Evolutionary conservation across 202 grass and related monocot species (phyloP).

Genomic region (Hordeum pubiflorum): DNA sequence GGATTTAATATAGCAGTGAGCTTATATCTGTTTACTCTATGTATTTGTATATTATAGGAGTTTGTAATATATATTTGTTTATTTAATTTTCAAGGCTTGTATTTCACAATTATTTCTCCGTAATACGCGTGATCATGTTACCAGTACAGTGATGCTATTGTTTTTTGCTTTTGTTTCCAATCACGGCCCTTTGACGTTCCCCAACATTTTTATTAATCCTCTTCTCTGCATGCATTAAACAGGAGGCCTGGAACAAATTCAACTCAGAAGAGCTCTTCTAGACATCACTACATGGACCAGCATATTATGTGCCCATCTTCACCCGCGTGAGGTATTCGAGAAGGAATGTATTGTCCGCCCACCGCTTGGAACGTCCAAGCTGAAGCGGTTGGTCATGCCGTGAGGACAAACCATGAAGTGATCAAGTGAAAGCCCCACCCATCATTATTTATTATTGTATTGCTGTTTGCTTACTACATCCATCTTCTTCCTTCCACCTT

Average conservation of each 20-base stretch:
- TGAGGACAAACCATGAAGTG: background rate
- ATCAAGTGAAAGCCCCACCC: slow-evolving; percentile 15
- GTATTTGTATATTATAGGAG: background rate
- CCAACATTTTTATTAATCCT: background rate
- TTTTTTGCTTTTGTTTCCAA: background rate
- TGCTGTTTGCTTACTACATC: background rate
- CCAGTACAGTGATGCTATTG: background rate
- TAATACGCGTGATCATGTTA: slow-evolving; percentile 8
- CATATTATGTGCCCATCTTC: background rate
- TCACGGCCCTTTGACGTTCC: background rate
- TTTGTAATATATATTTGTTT: background rate
- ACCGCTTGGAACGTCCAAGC: background rate
- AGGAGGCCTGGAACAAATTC: slow-evolving; percentile 95
- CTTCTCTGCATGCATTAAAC: slow-evolving; percentile 33
- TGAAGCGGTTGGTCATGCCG: background rate
- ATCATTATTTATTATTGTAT: slow-evolving; percentile 1
- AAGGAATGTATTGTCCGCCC: background rate
- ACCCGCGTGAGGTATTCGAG: background rate
- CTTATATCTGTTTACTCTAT: background rate
- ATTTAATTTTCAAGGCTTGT: background rate
- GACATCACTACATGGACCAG: background rate
- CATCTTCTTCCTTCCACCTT: slow-evolving; percentile 20
- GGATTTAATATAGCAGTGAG: background rate
- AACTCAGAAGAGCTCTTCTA: slow-evolving; percentile 96
- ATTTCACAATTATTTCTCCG: background rate